Evolutionary conservation across 2,329 filamentous ascomycete species (phyloP).

Genomic region (Purpureocillium takamizusanense): DNA sequence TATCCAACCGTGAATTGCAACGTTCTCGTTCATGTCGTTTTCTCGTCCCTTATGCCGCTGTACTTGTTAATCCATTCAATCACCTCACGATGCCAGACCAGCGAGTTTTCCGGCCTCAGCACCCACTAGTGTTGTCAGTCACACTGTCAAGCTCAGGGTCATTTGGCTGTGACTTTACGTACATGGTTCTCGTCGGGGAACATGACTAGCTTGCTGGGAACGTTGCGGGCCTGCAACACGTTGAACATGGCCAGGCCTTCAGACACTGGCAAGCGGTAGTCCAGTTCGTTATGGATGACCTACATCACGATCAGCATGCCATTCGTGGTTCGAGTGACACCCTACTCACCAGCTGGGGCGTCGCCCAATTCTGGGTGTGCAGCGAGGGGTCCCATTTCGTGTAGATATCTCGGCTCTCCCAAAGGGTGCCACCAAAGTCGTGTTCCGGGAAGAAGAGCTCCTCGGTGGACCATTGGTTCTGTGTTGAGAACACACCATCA

Average conservation of each 20-base stretch:
- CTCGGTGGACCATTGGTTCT: constrained; percentile 55
- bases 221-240: constrained; percentile 63
- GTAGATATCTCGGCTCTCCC: constrained; percentile 54
- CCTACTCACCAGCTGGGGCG: constrained; percentile 64
- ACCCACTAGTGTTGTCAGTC: constrained; percentile 51
- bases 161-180: constrained; percentile 11
- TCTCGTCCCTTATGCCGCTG: constrained; percentile 30
- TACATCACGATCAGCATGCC: constrained; percentile 7
- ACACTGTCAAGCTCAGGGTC: neutral
- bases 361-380: constrained; percentile 63
- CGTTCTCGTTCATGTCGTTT: neutral
- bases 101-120: constrained; percentile 79
- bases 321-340: neutral
- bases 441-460: constrained; percentile 65
- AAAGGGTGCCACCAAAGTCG: constrained; percentile 54
- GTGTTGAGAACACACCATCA: constrained; percentile 72
- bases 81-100: constrained; percentile 85
- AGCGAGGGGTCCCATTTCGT: constrained; percentile 61
- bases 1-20: no score
- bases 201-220: constrained; percentile 69
- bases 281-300: constrained; percentile 77
- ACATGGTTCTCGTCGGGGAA: constrained; percentile 68
- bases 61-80: constrained; percentile 67
- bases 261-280: constrained; percentile 78
- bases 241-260: constrained; percentile 85